Percentiles rank a stretch among this genome's conserved stretches.
phyloP scores from a whole-genome alignment of 192 early-diverging fungal genomes.

The Oehlia diaphana region DNA sequence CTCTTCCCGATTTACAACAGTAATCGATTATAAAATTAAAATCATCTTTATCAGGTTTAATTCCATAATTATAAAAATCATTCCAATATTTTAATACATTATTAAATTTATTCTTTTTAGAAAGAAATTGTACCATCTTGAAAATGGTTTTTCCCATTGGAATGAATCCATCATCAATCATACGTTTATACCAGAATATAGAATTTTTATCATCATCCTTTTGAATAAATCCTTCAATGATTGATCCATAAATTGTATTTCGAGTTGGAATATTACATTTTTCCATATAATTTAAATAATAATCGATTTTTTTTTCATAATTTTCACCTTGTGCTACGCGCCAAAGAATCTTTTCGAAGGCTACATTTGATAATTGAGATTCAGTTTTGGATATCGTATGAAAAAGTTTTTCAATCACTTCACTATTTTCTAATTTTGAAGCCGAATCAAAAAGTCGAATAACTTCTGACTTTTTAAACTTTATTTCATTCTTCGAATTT shows the following conservation, averaged over 20 bases:
- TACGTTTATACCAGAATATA: conserved; percentile 2
- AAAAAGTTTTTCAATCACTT: conserved; percentile 3
- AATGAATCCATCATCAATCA: not conserved
- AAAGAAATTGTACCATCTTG: not conserved
- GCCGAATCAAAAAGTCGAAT: conserved; percentile 28
- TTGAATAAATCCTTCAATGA: conserved; percentile 17
- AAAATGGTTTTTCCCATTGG: conserved; percentile 1
- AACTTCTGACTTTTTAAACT: conserved; percentile 29
- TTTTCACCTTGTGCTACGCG: not conserved
- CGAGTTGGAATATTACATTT: not conserved
- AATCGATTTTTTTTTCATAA: not conserved
- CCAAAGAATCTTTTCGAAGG: conserved; percentile 18
- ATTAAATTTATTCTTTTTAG: not conserved
- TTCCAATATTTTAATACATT: conserved; percentile 3
- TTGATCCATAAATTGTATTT: conserved; percentile 5
- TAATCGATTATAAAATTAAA: not conserved
- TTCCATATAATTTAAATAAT: conserved; percentile 18
- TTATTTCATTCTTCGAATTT: not conserved
- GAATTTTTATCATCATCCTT: not conserved
- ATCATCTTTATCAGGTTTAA: conserved; percentile 5
- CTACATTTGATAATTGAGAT: not conserved
- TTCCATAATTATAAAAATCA: conserved; percentile 12
- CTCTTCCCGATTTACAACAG: not conserved
- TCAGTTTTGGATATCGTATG: not conserved
- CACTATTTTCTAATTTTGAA: not conserved